Evolutionary conservation across 2,329 filamentous ascomycete genomes (phyloP).

Genomic region (Leptographium flavum): DNA sequence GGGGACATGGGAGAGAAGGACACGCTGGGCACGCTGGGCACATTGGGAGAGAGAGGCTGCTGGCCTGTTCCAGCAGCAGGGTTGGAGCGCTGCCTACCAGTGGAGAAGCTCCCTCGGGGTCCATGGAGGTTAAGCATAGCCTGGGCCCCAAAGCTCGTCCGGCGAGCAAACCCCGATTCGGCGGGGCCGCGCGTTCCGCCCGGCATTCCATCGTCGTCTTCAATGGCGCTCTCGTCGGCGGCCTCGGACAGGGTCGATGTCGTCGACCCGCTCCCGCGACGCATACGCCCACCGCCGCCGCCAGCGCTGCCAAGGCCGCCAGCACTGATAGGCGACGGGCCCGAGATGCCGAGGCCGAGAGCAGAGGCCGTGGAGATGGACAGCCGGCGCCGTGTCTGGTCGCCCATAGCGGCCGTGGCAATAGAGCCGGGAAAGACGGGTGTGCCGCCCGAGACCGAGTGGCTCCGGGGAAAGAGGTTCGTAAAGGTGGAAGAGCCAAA

Average conservation of each 20-base stretch:
- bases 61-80: not conserved
- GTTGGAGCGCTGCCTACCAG: conserved; percentile 36
- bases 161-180: conserved; percentile 59
- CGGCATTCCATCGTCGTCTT: conserved; percentile 48
- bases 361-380: conserved; percentile 47
- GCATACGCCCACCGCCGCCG: conserved; percentile 25
- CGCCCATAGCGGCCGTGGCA: conserved; percentile 31
- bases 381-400: conserved; percentile 51
- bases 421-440: conserved; percentile 30
- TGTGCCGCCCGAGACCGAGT: conserved; percentile 30
- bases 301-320: not conserved
- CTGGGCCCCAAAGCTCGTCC: conserved; percentile 80
- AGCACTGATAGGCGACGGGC: conserved; percentile 45
- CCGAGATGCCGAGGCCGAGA: conserved; percentile 59
- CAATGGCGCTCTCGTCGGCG: conserved; percentile 59
- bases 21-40: not conserved
- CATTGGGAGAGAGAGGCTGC: not conserved
- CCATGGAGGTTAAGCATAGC: conserved; percentile 57
- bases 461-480: conserved; percentile 44
- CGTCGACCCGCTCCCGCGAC: conserved; percentile 58
- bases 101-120: conserved; percentile 44
- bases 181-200: conserved; percentile 29
- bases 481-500: conserved; percentile 42
- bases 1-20: not conserved
- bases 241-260: conserved; percentile 28